Percentiles rank a stretch among this genome's conserved stretches.
Conservation (phyloP, 2,329 filamentous ascomycete genomes). For the Neofusicoccum laricinum region DNA sequence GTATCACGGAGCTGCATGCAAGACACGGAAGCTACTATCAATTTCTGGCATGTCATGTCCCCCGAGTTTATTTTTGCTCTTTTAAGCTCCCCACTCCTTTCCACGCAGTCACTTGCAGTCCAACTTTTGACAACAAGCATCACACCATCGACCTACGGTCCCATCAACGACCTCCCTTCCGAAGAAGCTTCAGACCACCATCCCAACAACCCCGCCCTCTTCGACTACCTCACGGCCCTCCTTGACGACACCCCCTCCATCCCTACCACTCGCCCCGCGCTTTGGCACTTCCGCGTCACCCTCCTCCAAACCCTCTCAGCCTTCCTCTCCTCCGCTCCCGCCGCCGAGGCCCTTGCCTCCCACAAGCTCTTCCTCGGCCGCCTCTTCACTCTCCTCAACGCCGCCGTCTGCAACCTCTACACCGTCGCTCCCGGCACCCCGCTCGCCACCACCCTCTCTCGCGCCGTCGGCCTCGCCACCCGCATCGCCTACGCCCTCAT, state of each 20-base stretch:
- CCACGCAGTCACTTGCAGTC: slow-evolving; percentile 63
- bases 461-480: slow-evolving; percentile 58
- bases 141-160: slow-evolving; percentile 63
- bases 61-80: not conserved
- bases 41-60: slow-evolving; percentile 58
- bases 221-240: not conserved
- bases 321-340: slow-evolving; percentile 51
- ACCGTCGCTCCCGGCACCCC: slow-evolving; percentile 24
- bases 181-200: slow-evolving; percentile 26
- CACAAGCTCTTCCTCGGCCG: slow-evolving; percentile 71
- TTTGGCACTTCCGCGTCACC: slow-evolving; percentile 40
- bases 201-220: not conserved
- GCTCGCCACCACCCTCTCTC: slow-evolving; percentile 40
- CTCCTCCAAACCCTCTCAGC: slow-evolving; percentile 39
- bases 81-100: slow-evolving; percentile 55
- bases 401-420: slow-evolving; percentile 65
- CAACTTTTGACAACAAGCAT: slow-evolving; percentile 66
- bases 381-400: slow-evolving; percentile 71
- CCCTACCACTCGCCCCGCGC: slow-evolving; percentile 25
- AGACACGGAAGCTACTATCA: slow-evolving; percentile 38
- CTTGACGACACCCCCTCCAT: not conserved
- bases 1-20: slow-evolving; percentile 57
- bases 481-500: slow-evolving; percentile 61
- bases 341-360: slow-evolving; percentile 62
- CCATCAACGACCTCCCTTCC: slow-evolving; percentile 46